Evolutionary conservation across 345 rosid species (phyloP), one percentile per base, ranked within the genome.

Genomic region (Dipteronia sinensis): DNA sequence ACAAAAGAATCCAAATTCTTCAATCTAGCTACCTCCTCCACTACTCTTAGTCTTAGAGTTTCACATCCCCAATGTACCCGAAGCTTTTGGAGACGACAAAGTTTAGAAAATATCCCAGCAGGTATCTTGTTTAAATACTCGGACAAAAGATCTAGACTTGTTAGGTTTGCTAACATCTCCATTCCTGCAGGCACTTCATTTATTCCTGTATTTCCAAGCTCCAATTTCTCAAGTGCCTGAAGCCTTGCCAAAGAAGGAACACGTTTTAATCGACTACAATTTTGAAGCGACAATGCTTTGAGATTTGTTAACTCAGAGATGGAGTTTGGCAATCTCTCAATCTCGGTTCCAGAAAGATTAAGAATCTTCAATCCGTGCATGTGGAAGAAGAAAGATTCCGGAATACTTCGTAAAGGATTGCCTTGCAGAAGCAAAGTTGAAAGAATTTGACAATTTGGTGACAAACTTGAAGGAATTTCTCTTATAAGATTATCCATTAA

Each of bases 391-490:
- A 80, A 80, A 25, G 76, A 38, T 15, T 75, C 23, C 25, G 66
- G 62, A 53, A 80, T 53, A 20, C 8, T n/a, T 53, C 2, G 0
- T 11, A 53, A 38, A 3, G 34, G 12, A 71, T 80, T 80, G 0
- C 4, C 3, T 27, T 67, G 38, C 10, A 80, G 61, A 27, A 80
- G 17, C 69, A 80, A 65, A 4, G 76, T 51, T 38, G 76, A 27
- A 65, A 76, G 79, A 16, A 3, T 56, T 8, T 3, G 34, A 82
- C 82, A 61, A 44, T 83, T 75, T 1, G 81, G 75, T 15, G 68
- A 64, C 49, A 27, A 17, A 23, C 17, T 1, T 20, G 12, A 5
- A 15, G 78, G 78, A 31, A 73, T 78, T 27, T 27, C 27, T 27
- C 27, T 27, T 27, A 27, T 27, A 1, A 27, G 27, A 27, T 27